Conservation (phyloP, 768 basidiomycete genomes). For the Lentinula raphanica region DNA sequence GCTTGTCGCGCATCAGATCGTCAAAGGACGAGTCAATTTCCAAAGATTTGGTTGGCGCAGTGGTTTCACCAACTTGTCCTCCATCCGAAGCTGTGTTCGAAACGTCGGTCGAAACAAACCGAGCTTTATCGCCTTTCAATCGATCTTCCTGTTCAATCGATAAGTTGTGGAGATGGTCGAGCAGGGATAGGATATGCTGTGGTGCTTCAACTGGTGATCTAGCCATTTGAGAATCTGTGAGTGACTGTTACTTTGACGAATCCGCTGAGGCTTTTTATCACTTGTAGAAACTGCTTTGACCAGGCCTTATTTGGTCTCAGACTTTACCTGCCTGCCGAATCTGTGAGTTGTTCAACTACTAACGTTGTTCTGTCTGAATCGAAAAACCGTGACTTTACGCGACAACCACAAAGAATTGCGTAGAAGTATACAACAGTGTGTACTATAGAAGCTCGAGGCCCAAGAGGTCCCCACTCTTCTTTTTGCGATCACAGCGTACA, state of each 20-base stretch:
- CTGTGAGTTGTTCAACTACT: no score
- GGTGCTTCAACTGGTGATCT: background rate
- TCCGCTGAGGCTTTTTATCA: background rate
- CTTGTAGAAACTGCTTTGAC: background rate
- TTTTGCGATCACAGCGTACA: no score
- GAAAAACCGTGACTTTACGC: no score
- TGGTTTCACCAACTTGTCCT: background rate
- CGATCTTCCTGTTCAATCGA: background rate
- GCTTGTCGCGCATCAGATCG: slow-evolving; percentile 1
- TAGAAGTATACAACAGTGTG: no score
- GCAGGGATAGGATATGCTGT: background rate
- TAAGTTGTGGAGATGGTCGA: background rate
- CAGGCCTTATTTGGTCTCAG: background rate
- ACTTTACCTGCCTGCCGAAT: no score
- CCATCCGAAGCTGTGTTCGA: background rate
- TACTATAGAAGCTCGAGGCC: no score
- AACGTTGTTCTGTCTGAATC: no score
- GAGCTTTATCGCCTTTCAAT: background rate
- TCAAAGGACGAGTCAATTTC: background rate
- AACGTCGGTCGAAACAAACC: slow-evolving; percentile 2
- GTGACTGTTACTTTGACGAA: background rate
- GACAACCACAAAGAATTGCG: no score
- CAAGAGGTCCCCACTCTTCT: no score
- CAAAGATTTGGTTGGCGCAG: background rate
- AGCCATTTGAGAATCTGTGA: background rate